phyloP scores from a whole-genome alignment of 139 green algal species.

The Gonium pectorale region DNA sequence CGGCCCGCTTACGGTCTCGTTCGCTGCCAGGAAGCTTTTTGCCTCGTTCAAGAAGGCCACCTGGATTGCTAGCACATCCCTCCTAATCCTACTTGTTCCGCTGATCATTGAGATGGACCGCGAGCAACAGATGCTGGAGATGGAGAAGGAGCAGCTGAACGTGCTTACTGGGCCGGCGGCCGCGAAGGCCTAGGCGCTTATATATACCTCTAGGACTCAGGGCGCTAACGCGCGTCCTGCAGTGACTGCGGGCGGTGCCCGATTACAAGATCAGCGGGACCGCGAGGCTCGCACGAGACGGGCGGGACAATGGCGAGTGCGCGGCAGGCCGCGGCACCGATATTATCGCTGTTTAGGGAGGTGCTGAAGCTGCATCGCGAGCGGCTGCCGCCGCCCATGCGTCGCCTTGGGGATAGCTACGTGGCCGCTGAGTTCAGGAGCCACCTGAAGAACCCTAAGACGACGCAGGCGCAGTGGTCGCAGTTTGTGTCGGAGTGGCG shows the following conservation, averaged over 20 bases:
- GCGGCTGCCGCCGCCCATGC: conserved; percentile 76
- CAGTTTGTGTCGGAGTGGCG: conserved; percentile 80
- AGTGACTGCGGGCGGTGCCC: no score
- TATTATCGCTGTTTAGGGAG: conserved; percentile 65
- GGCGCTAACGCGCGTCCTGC: no score
- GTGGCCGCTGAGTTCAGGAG: conserved; percentile 73
- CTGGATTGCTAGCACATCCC: conserved; percentile 91
- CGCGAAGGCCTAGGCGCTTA: conserved; percentile 41
- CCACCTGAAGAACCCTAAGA: conserved; percentile 71
- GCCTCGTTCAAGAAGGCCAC: conserved; percentile 88
- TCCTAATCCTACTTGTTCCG: conserved; percentile 91
- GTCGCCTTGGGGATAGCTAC: conserved; percentile 78
- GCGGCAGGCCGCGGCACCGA: background rate
- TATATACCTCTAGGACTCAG: background rate
- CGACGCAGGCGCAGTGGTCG: conserved; percentile 73
- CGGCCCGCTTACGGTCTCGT: conserved; percentile 37
- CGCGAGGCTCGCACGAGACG: no score
- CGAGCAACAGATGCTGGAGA: conserved; percentile 89
- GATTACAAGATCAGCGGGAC: no score
- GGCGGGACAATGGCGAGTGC: no score
- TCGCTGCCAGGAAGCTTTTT: conserved; percentile 62
- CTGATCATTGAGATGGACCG: conserved; percentile 98
- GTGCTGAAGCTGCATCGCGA: conserved; percentile 77
- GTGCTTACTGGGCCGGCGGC: conserved; percentile 62
- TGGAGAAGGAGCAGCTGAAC: conserved; percentile 86